Evolutionary conservation across 2,329 filamentous ascomycete species (phyloP).

Genomic region (Penicillium sp.): DNA sequence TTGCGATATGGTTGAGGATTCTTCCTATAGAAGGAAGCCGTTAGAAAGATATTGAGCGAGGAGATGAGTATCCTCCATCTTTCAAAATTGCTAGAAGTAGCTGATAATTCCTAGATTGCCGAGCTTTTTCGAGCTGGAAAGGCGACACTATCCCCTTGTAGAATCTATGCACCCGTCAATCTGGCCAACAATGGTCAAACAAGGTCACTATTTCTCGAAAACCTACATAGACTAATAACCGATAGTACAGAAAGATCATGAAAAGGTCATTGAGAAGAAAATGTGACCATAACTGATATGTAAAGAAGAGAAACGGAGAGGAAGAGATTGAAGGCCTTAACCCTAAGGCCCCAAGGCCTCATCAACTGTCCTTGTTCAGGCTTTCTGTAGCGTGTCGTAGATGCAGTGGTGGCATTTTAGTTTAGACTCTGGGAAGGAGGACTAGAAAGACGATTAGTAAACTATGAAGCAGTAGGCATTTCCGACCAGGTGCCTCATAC

Average conservation of each 20-base stretch:
- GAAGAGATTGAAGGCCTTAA: too few species aligned
- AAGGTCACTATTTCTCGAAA: background rate
- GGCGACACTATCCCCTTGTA: background rate
- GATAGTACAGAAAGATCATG: background rate
- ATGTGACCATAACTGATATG: too few species aligned
- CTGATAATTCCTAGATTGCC: too few species aligned
- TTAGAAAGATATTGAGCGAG: background rate
- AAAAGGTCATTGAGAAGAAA: background rate
- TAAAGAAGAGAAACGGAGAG: too few species aligned
- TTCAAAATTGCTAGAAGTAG: too few species aligned
- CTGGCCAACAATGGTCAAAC: background rate
- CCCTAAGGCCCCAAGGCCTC: too few species aligned
- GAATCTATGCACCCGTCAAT: background rate
- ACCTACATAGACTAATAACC: background rate
- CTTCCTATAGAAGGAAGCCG: background rate
- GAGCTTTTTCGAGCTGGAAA: background rate
- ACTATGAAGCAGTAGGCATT: background rate
- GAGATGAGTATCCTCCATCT: background rate
- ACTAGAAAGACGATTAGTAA: background rate
- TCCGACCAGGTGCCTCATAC: too few species aligned
- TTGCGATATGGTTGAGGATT: background rate
- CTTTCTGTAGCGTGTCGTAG: too few species aligned
- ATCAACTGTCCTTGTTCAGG: too few species aligned
- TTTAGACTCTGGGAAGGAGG: background rate
- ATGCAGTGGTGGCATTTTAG: too few species aligned